Evolutionary conservation across 345 rosid genomes (phyloP).

Genomic region (Eucalyptus marginata): DNA sequence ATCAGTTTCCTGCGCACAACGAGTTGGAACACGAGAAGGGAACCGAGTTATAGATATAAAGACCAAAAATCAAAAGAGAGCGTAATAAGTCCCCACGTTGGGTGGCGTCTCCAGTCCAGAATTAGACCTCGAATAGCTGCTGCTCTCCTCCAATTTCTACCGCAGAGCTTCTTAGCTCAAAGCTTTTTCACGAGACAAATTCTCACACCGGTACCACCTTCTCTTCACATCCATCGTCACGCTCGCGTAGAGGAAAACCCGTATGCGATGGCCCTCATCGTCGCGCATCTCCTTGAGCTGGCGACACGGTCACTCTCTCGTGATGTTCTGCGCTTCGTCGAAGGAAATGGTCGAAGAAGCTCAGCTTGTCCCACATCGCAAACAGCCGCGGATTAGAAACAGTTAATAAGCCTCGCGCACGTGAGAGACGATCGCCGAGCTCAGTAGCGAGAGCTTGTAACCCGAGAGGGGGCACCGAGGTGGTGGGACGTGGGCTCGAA

Average conservation of each 20-base stretch:
- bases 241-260: background rate
- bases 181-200: background rate
- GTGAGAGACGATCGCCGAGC: fast-evolving
- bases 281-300: background rate
- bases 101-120: background rate
- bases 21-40: background rate
- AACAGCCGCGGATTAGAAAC: fast-evolving
- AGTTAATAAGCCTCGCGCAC: background rate
- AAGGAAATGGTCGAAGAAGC: background rate
- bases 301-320: background rate
- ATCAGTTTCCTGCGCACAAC: background rate
- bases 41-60: background rate
- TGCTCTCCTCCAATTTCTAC: background rate
- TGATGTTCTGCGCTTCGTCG: background rate
- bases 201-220: background rate
- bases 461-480: background rate
- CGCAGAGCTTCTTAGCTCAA: background rate
- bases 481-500: background rate
- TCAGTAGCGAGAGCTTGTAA: background rate
- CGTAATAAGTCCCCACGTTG: background rate
- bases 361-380: background rate
- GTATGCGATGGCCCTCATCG: background rate
- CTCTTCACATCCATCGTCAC: background rate
- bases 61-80: background rate
- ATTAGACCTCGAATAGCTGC: background rate